Base-by-base conservation (phyloP, 2,329 filamentous ascomycete species). In the Penicillium sp. region DNA sequence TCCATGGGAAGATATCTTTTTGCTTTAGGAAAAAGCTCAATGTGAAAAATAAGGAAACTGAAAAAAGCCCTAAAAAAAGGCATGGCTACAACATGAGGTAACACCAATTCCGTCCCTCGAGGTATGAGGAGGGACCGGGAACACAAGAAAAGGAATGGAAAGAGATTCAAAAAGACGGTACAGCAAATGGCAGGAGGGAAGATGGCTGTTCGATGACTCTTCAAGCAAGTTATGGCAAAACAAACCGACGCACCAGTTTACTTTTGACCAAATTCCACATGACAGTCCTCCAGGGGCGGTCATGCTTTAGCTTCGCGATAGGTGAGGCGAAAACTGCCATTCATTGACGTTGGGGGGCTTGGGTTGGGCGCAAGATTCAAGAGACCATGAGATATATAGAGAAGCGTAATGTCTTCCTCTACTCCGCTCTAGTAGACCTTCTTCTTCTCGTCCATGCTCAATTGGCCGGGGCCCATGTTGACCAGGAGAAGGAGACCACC, bases 371-470 rank as follows among this genome's bases (percentile, higher is more conserved):
- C 28, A 52, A 51, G 35, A 52, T 63, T 51, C 28, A 43, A 49
- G 31, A 51, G 49, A 61, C 61, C 20, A 15, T 28, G 48, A 49
- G 20, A 64, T 62, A 67, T 48, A 56, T 47, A 61, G 54, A 57
- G 55, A 45, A 50, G 48, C 31, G n/a, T 5, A 31, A 47, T 41
- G 54, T 42, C 4, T 50, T 31, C 57, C 43, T 56, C 47, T 55
- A 17, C 53, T 54, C 59, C 52, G 17, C 42, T 49, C 62, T 86
- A 99, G 83, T 99, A 99, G 69, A 99, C 95, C 86, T 99, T 99
- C 88, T 99, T 99, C 91, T 99, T 99, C 87, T 99, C 95, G 80
- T 99, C 95, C 78, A 98, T 94, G 77, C 91, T 96, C 84, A 98
- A 90, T 79, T 96, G 93, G 65, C 95, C 95, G 10, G 95, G 95